Evolutionary conservation across 2,329 filamentous ascomycete species (phyloP), one percentile per base, ranked within the genome.

Genomic region (Pseudogymnoascus sp.): DNA sequence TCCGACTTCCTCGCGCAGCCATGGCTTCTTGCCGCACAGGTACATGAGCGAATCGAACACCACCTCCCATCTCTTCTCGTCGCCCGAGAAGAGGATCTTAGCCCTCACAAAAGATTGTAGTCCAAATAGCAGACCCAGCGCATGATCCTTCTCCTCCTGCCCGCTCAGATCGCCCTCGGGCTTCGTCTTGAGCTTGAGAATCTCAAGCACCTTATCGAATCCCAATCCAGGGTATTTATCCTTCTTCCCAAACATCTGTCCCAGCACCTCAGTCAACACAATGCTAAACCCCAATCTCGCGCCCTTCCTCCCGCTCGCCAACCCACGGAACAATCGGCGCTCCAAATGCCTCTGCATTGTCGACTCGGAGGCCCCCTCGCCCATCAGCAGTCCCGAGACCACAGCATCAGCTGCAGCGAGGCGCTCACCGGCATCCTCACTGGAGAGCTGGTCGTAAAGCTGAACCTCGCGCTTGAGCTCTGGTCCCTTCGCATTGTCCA

Each of bases 211-310:
- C 63, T 78, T 81, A 21, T 85, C 80, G 67, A 87, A 87, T 0
- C 79, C 81, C 62, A 86, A 71, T 8, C 76, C 79, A 2, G 76
- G 65, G 68, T 86, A 87, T 67, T 78, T 81, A 6, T 77, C 72
- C 31, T 75, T 70, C 11, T 78, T 69, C 1, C 84, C 84, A 70
- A 89, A 89, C 4, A 93, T 76, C 70, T 93, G 85, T 4, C 84
- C 81, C 50, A 96, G 74, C 7, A 96, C 78, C 75, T 97, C 93
- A 0, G 92, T 89, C 68, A 97, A 78, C 0, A 93, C 93, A 63
- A 97, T 81, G 62, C 91, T 96, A 74, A 96, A 97, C 3, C 95
- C 95, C 61, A 95, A 78, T 26, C 95, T 84, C 16, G 93, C 91
- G 11, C 90, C 91, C 77, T 96, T 96, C 64, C 91, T 87, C 62